Conservation (phyloP, 2,329 filamentous ascomycete species). For the Penicillium brasilianum region DNA sequence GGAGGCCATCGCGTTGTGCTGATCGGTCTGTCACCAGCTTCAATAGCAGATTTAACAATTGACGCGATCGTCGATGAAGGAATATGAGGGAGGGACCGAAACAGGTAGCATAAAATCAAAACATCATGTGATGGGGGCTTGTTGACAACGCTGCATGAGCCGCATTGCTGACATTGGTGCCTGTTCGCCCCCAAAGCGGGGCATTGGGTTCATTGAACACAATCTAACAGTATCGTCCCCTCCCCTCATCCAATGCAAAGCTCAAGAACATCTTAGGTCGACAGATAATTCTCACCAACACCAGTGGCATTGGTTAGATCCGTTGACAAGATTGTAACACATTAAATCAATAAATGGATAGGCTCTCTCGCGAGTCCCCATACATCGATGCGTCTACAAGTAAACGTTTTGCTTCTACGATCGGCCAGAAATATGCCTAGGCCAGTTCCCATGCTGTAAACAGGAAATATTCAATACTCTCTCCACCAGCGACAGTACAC, state of each 20-base stretch:
- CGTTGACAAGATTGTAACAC: slow-evolving; percentile 2
- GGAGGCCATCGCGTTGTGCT: neutral
- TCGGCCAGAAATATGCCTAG: slow-evolving; percentile 3
- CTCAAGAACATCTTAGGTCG: neutral
- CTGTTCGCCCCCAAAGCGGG: neutral
- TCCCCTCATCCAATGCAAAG: neutral
- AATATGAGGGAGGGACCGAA: neutral
- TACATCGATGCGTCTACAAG: slow-evolving; percentile 30
- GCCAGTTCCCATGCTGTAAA: slow-evolving; percentile 17
- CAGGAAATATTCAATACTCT: slow-evolving; percentile 25
- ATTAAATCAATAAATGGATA: slow-evolving; percentile 22
- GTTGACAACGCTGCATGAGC: neutral
- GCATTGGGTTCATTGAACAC: neutral
- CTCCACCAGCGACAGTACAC: slow-evolving; percentile 20
- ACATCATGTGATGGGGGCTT: neutral
- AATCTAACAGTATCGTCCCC: too few relatives aligned
- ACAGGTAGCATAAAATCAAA: neutral
- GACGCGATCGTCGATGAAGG: neutral
- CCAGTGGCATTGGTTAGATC: neutral
- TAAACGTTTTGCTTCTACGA: slow-evolving; percentile 28
- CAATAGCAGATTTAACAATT: neutral
- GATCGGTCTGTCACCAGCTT: neutral
- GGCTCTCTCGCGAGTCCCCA: slow-evolving; percentile 24
- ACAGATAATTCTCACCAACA: neutral
- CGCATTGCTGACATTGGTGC: neutral